Evolutionary conservation across 441 rosid species (phyloP).

Genomic region (Eutrema salsugineum): DNA sequence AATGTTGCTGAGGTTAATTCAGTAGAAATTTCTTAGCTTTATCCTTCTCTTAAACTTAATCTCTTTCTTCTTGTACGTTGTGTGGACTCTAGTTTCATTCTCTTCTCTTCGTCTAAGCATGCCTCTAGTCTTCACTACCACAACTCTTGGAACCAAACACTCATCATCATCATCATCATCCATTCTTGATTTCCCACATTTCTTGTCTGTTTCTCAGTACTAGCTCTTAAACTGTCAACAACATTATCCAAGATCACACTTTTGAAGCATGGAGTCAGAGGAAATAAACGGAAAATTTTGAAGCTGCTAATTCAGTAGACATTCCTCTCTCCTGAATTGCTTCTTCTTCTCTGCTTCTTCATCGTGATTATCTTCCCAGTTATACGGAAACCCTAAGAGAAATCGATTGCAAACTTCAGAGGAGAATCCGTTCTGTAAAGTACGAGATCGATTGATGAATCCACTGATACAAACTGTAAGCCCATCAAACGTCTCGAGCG

Average conservation of each 20-base stretch:
- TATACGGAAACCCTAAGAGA: constrained; percentile 57
- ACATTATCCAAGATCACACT: constrained; percentile 23
- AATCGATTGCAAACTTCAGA: constrained; percentile 42
- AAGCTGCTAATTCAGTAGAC: no score
- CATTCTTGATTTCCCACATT: not conserved
- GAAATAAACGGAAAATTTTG: constrained; percentile 3
- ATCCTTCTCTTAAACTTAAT: not conserved
- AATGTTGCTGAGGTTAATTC: not conserved
- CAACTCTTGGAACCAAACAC: not conserved
- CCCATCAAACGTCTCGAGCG: constrained; percentile 47
- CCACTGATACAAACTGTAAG: constrained; percentile 34
- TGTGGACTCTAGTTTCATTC: not conserved
- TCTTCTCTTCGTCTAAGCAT: constrained; percentile 11
- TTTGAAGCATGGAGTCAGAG: constrained; percentile 10
- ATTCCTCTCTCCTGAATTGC: not conserved
- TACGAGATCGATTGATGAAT: constrained; percentile 33
- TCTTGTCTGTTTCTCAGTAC: not conserved
- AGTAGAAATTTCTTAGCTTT: not conserved
- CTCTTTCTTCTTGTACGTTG: not conserved
- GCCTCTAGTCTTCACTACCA: constrained; percentile 23
- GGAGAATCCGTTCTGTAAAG: constrained; percentile 38
- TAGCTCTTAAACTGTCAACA: constrained; percentile 13
- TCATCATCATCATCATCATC: not conserved
- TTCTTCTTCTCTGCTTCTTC: constrained; percentile 19
- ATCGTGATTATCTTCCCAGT: constrained; percentile 49